A percentile compares a stretch with the other conserved stretches of the same genome.
Conservation (phyloP, 345 rosid genomes). For the Nasturtium officinale region DNA sequence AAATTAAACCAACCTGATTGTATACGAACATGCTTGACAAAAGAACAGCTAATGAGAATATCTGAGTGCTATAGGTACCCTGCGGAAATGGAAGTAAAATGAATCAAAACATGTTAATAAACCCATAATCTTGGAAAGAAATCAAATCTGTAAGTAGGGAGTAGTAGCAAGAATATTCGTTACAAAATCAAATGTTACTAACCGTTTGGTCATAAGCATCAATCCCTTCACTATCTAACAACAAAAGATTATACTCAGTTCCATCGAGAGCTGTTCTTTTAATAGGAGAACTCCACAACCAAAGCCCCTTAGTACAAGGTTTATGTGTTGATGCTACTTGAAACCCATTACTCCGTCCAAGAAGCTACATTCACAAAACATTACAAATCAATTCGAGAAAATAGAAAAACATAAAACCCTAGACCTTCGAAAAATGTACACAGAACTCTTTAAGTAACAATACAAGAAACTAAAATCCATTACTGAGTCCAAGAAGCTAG, state of each 20-base stretch:
- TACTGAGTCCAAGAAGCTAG: constrained; percentile 73
- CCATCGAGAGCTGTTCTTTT: constrained; percentile 94
- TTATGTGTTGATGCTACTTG: constrained; percentile 96
- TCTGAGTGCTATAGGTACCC: constrained; percentile 99
- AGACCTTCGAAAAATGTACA: constrained; percentile 7
- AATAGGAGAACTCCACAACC: constrained; percentile 98
- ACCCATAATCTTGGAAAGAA: not conserved
- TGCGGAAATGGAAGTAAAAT: constrained; percentile 39
- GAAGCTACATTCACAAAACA: constrained; percentile 60
- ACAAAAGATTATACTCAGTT: constrained; percentile 82
- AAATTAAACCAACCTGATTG: constrained; percentile 69
- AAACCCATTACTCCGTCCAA: constrained; percentile 97
- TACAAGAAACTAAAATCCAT: no score
- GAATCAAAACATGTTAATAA: constrained; percentile 8
- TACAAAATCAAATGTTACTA: constrained; percentile 30
- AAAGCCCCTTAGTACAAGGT: constrained; percentile 98
- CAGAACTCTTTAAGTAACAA: no score
- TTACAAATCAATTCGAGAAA: constrained; percentile 5
- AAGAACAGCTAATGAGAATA: constrained; percentile 93
- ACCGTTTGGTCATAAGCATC: constrained; percentile 99
- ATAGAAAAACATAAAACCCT: constrained; percentile 27
- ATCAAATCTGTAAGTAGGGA: not conserved
- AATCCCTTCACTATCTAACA: constrained; percentile 95
- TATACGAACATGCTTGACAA: constrained; percentile 96
- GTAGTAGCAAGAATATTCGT: not conserved